phyloP scores from a whole-genome alignment of 2,329 filamentous ascomycete species.

The Periconia sp. region DNA sequence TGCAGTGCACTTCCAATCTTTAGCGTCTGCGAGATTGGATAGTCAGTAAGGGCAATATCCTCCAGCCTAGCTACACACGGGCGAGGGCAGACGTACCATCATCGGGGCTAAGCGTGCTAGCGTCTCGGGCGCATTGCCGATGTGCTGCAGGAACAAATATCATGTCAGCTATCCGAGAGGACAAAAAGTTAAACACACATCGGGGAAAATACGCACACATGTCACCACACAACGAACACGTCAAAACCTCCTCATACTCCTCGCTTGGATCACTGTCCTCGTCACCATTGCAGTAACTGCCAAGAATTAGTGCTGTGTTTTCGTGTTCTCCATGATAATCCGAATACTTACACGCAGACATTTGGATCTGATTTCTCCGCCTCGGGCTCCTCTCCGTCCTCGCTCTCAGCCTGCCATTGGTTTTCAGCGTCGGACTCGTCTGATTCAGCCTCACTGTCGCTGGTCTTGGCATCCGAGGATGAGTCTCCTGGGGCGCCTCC shows the following conservation, averaged over 20 bases:
- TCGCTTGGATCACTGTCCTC: conserved; percentile 83
- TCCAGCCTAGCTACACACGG: not conserved
- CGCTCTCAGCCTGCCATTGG: conserved; percentile 60
- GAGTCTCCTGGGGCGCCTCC: conserved; percentile 47
- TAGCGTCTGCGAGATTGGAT: conserved; percentile 53
- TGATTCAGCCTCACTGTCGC: conserved; percentile 47
- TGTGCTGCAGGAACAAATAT: conserved; percentile 72
- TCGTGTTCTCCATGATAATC: conserved; percentile 14
- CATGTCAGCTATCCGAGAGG: conserved; percentile 52
- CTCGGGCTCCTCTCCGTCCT: conserved; percentile 64
- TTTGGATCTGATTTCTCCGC: conserved; percentile 60
- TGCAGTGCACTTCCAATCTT: conserved; percentile 67
- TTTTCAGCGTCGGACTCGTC: conserved; percentile 63
- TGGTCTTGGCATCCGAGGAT: conserved; percentile 44
- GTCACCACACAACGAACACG: conserved; percentile 79
- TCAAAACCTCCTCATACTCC: conserved; percentile 79
- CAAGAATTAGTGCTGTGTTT: conserved; percentile 16
- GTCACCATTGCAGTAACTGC: conserved; percentile 79
- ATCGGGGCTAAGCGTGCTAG: conserved; percentile 65
- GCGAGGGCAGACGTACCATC: conserved; percentile 65
- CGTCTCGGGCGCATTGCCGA: conserved; percentile 83
- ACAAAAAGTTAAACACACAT: conserved; percentile 32
- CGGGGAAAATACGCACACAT: conserved; percentile 68
- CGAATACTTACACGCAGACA: conserved; percentile 67
- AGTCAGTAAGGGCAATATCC: conserved; percentile 23